These are phyloP conservation scores for Tolypocladium capitatum DNA, from an alignment of 2,329 filamentous ascomycete genomes.

Conservation along the genomic window DNA sequence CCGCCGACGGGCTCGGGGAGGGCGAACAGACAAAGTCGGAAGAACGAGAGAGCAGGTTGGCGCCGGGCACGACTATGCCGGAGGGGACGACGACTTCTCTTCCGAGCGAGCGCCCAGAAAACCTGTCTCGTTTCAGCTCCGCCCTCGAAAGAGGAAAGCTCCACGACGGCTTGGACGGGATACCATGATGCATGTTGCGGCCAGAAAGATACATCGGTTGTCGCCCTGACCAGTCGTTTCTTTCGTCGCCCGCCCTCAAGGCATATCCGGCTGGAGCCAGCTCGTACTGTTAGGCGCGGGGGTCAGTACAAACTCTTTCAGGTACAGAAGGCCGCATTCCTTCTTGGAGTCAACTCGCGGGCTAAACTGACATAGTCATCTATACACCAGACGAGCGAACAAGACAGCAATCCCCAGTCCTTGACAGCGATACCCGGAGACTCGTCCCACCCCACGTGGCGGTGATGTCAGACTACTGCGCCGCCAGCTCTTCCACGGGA, in stretches of 20 bases:
- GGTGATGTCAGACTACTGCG: conserved; percentile 15
- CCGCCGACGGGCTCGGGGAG: not conserved
- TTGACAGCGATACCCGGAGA: not conserved
- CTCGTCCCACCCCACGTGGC: not conserved
- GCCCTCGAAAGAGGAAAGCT: not conserved
- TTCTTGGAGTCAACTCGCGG: not conserved
- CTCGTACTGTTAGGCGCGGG: not conserved
- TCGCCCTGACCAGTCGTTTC: not conserved
- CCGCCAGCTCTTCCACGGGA: conserved; percentile 10
- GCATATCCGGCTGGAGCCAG: not conserved
- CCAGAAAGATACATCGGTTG: not conserved
- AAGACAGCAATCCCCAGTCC: not conserved
- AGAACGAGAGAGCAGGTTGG: not conserved
- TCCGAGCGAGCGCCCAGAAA: not conserved
- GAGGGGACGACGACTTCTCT: not conserved
- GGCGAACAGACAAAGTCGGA: not conserved
- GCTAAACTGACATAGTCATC: not conserved
- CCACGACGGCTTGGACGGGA: not conserved
- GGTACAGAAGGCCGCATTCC: not conserved
- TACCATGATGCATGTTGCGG: not conserved
- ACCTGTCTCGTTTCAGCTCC: not conserved
- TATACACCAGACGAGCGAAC: not conserved
- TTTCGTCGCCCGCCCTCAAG: not conserved
- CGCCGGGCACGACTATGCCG: not conserved
- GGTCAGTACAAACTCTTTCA: not conserved